Percentiles rank a stretch among this genome's conserved stretches.
These are phyloP conservation scores for Gracilaria caudata DNA, from an alignment of 23 red algal species.

Conservation along the genomic window DNA sequence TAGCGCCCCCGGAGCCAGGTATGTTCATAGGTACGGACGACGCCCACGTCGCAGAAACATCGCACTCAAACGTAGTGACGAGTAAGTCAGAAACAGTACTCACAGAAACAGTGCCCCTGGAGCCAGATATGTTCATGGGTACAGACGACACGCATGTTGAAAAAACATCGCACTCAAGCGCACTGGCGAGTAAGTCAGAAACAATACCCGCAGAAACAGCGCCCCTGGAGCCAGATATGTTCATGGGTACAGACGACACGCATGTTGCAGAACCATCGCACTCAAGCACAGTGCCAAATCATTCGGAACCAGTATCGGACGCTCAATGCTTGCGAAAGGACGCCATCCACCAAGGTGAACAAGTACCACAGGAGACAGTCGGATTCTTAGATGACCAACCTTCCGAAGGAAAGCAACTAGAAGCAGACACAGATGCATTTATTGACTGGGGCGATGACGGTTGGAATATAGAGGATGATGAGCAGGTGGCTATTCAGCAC, in stretches of 20 bases:
- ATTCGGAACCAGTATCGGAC: not conserved
- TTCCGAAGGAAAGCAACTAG: not conserved
- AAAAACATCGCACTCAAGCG: not conserved
- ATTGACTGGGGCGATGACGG: slow-evolving; percentile 14
- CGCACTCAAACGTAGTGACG: no score
- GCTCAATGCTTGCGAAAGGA: not conserved
- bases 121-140: not conserved
- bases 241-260: not conserved
- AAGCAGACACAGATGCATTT: not conserved
- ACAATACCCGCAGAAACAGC: not conserved
- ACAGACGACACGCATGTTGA: not conserved
- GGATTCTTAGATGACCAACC: not conserved
- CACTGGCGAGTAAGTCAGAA: not conserved
- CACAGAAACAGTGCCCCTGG: not conserved
- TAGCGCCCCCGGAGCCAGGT: not conserved
- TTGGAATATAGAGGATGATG: slow-evolving; percentile 15
- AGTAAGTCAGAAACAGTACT: no score
- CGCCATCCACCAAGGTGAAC: not conserved
- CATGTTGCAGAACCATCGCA: not conserved
- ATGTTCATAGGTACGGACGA: not conserved
- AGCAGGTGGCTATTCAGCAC: slow-evolving; percentile 7
- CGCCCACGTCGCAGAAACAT: no score
- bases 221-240: not conserved
- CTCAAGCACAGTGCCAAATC: not conserved
- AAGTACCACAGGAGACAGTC: not conserved